Evolutionary conservation across 2,329 filamentous ascomycete species (phyloP).

Genomic region (Verticillium tricorpus): DNA sequence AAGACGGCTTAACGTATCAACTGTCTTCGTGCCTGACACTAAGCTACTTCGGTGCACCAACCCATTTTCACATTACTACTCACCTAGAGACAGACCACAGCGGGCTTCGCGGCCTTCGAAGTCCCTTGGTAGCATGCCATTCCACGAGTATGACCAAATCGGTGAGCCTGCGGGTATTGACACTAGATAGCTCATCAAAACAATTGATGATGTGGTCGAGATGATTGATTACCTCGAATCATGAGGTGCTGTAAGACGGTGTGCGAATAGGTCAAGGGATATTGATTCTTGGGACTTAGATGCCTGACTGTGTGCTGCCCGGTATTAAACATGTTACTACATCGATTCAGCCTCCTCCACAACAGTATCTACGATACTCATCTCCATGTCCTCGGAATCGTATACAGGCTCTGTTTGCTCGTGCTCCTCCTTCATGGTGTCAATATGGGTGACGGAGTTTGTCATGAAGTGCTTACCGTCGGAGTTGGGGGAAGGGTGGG

Average conservation of each 20-base stretch:
- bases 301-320: background rate
- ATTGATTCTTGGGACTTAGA: background rate
- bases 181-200: too few relatives aligned
- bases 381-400: background rate
- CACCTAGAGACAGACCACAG: too few relatives aligned
- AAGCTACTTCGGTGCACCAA: background rate
- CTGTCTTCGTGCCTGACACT: background rate
- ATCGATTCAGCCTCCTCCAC: background rate
- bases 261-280: background rate
- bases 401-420: too few relatives aligned
- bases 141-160: too few relatives aligned
- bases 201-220: too few relatives aligned
- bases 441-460: background rate
- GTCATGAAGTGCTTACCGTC: background rate
- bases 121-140: too few relatives aligned
- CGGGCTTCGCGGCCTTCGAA: too few relatives aligned
- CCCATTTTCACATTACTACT: too few relatives aligned
- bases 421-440: background rate
- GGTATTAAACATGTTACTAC: background rate
- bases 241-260: background rate
- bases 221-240: background rate
- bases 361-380: background rate
- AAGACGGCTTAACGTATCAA: background rate
- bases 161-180: too few relatives aligned
- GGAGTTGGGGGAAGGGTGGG: background rate